phyloP scores from a whole-genome alignment of 345 rosid genomes.

The Eucalyptus marginata region DNA sequence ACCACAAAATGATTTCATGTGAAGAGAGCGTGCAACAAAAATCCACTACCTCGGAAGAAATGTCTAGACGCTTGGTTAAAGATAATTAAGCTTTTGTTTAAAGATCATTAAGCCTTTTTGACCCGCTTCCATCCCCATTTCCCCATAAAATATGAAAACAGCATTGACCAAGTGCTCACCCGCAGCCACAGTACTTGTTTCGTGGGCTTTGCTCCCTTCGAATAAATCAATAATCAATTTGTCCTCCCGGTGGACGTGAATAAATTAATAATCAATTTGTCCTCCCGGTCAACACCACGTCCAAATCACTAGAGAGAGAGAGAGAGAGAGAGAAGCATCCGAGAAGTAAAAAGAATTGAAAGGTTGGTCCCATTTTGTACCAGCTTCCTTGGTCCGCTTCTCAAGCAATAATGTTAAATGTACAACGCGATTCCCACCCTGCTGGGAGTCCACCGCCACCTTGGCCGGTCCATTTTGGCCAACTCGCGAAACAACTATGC shows the following conservation, averaged over 20 bases:
- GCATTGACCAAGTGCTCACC: not conserved
- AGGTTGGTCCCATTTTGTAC: not conserved
- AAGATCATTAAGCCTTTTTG: not conserved
- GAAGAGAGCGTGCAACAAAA: not conserved
- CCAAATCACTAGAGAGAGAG: not conserved
- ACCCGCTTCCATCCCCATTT: not conserved
- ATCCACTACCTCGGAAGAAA: not conserved
- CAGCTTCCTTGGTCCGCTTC: not conserved
- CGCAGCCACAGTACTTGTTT: not conserved
- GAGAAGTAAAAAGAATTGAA: not conserved
- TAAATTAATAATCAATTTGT: not conserved
- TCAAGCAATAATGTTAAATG: not conserved
- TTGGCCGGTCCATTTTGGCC: not conserved
- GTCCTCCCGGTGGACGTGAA: not conserved
- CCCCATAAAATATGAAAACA: not conserved
- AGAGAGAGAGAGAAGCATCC: not conserved
- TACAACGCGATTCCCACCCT: not conserved
- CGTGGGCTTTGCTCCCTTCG: not conserved
- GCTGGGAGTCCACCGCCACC: not conserved
- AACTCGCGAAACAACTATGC: not conserved
- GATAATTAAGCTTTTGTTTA: not conserved
- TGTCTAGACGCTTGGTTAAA: not conserved
- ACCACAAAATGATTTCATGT: not conserved
- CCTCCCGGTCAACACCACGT: not conserved
- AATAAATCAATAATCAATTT: not conserved